Conservation (phyloP, 495 filamentous ascomycete genomes). For the Podospora appendiculata region DNA sequence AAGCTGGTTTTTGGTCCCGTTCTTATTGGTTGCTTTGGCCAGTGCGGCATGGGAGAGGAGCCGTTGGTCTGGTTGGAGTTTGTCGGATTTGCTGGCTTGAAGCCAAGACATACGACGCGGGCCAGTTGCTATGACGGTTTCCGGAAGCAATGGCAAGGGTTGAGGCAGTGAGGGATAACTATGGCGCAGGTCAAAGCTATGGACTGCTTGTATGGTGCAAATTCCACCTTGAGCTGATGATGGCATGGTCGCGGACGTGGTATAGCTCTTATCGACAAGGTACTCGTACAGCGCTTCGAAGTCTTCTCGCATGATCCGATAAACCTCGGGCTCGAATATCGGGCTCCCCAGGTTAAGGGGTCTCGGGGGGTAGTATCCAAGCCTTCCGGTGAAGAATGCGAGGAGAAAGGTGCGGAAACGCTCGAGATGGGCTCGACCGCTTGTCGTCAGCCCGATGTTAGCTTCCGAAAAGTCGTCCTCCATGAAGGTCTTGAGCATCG, state of each 20-base stretch:
- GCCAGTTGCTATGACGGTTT: conserved; percentile 7
- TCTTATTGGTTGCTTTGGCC: conserved; percentile 34
- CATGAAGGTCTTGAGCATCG: conserved; percentile 49
- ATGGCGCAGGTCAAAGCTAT: conserved; percentile 49
- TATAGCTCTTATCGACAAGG: conserved; percentile 48
- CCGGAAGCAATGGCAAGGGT: conserved; percentile 53
- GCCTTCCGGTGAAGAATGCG: conserved; percentile 49
- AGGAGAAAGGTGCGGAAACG: conserved; percentile 55
- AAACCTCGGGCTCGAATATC: conserved; percentile 44
- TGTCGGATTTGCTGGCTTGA: conserved; percentile 11
- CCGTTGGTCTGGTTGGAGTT: conserved; percentile 25
- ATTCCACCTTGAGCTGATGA: conserved; percentile 46
- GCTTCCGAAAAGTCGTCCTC: conserved; percentile 51
- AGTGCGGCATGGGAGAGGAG: conserved; percentile 28
- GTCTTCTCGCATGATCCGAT: conserved; percentile 50
- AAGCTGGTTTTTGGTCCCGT: conserved; percentile 25
- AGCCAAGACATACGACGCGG: conserved; percentile 23
- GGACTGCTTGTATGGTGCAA: conserved; percentile 51
- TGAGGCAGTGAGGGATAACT: conserved; percentile 45
- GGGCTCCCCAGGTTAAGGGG: conserved; percentile 19
- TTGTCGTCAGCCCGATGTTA: conserved; percentile 45
- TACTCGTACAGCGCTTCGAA: conserved; percentile 56
- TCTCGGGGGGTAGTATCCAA: conserved; percentile 58
- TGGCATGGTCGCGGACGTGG: conserved; percentile 28
- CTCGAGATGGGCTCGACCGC: conserved; percentile 50